These are phyloP conservation scores for Prinsepia uniflora DNA, from an alignment of 306 rosid species.

Conservation along the genomic window DNA sequence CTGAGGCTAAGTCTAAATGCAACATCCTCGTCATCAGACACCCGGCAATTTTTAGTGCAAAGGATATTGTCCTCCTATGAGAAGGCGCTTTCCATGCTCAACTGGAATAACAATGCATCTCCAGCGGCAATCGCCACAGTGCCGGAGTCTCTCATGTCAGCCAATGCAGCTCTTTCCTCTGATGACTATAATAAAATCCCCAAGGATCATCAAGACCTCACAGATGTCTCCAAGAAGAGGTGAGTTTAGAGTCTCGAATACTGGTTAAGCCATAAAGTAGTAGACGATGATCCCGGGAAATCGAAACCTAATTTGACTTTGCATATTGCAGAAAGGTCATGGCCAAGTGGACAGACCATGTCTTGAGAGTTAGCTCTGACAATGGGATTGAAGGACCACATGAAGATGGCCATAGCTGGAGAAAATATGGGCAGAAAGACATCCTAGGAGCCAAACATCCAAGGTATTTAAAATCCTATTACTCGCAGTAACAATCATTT, in stretches of 20 bases:
- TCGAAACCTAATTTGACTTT: slow-evolving; percentile 7
- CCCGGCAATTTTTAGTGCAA: slow-evolving; percentile 43
- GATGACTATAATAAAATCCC: slow-evolving; percentile 43
- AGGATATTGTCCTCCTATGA: slow-evolving; percentile 64
- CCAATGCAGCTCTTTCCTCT: slow-evolving; percentile 43
- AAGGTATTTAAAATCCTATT: slow-evolving; percentile 39
- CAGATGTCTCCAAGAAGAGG: slow-evolving; percentile 70
- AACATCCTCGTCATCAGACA: slow-evolving; percentile 40
- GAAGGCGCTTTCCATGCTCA: slow-evolving; percentile 58
- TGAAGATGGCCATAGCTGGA: slow-evolving; percentile 74
- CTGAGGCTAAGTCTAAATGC: slow-evolving; percentile 41
- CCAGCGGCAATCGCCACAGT: neutral
- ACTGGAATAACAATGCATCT: slow-evolving; percentile 12
- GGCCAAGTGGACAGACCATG: slow-evolving; percentile 64
- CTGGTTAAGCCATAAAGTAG: neutral
- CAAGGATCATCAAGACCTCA: slow-evolving; percentile 40
- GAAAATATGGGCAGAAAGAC: slow-evolving; percentile 92
- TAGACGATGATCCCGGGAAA: neutral
- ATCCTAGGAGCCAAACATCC: slow-evolving; percentile 75
- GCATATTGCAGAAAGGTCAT: slow-evolving; percentile 55
- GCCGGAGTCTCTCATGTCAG: slow-evolving; percentile 56
- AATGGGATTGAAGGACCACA: slow-evolving; percentile 61
- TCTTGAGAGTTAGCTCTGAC: slow-evolving; percentile 48
- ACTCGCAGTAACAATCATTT: slow-evolving; percentile 3
- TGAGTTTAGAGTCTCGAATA: slow-evolving; percentile 13